phyloP scores from a whole-genome alignment of 192 early-diverging fungal genomes.

The Diversispora eburnea region DNA sequence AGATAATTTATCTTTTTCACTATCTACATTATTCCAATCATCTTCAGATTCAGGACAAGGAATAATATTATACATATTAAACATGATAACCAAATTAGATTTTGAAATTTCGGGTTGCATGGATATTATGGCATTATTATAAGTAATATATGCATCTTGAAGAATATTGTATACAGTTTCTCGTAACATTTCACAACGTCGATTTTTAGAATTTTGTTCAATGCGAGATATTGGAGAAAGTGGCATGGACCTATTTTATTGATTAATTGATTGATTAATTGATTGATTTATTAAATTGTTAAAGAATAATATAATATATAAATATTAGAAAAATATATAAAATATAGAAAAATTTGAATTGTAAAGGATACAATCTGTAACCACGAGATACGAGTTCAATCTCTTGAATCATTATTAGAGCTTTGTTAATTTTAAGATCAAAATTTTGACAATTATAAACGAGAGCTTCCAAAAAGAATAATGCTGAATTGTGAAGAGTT shows the following conservation, averaged over 20 bases:
- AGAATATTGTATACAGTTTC: conserved; percentile 41
- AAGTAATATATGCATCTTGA: conserved; percentile 41
- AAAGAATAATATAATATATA: neutral
- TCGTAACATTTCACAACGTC: conserved; percentile 50
- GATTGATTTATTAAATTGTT: neutral
- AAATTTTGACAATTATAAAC: conserved; percentile 46
- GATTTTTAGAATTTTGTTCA: conserved; percentile 50
- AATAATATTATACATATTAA: too few species aligned
- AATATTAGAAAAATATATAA: neutral
- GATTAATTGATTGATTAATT: too few species aligned
- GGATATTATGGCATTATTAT: conserved; percentile 46
- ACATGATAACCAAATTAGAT: too few species aligned
- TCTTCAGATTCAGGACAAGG: too few species aligned
- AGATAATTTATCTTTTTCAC: conserved; percentile 31
- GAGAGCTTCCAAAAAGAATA: conserved; percentile 40
- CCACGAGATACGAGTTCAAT: conserved; percentile 63
- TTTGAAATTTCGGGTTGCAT: conserved; percentile 42
- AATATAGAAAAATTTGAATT: neutral
- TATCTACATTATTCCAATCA: too few species aligned
- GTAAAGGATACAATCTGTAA: conserved; percentile 42
- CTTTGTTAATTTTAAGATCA: conserved; percentile 49
- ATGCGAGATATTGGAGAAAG: conserved; percentile 61
- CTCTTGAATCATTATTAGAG: conserved; percentile 57
- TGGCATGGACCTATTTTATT: conserved; percentile 38
- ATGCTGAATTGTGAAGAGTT: conserved; percentile 40